A percentile compares a stretch with the other conserved stretches of the same genome.
Conservation (phyloP, 2,329 filamentous ascomycete species). For the Arthroderma sp. region DNA sequence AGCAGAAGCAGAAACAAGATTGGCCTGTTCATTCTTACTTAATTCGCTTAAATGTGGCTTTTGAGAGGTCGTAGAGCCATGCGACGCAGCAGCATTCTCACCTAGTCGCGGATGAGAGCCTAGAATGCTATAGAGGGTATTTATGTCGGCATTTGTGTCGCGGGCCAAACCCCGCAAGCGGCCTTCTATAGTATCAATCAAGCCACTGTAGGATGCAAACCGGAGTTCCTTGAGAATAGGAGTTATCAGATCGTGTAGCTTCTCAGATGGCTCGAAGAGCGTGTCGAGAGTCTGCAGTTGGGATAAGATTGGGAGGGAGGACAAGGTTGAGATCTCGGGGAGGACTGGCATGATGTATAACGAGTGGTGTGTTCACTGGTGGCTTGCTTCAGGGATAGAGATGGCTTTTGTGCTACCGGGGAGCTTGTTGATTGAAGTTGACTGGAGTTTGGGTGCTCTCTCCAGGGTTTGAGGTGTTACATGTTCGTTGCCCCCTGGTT, state of each 20-base stretch:
- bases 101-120: slow-evolving; percentile 74
- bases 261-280: slow-evolving; percentile 70
- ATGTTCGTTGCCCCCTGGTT: too few species aligned
- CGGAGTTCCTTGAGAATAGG: slow-evolving; percentile 45
- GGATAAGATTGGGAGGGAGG: slow-evolving; percentile 6
- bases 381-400: too few species aligned
- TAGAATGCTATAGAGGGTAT: slow-evolving; percentile 57
- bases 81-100: slow-evolving; percentile 34
- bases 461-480: too few species aligned
- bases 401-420: too few species aligned
- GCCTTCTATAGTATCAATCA: slow-evolving; percentile 54
- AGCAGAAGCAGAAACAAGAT: slow-evolving; percentile 33
- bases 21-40: slow-evolving; percentile 69
- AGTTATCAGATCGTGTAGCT: slow-evolving; percentile 58
- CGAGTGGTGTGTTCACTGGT: too few species aligned
- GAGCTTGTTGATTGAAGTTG: too few species aligned
- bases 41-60: slow-evolving; percentile 58
- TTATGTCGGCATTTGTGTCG: slow-evolving; percentile 27
- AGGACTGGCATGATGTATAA: neutral
- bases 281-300: slow-evolving; percentile 47
- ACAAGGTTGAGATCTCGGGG: slow-evolving; percentile 5
- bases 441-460: too few species aligned
- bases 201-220: slow-evolving; percentile 54
- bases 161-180: slow-evolving; percentile 48
- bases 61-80: slow-evolving; percentile 17